Percentiles rank a stretch among this genome's conserved stretches.
Evolutionary conservation across 75 land plant species (phyloP).

Genomic region (Azolla pinnata): DNA sequence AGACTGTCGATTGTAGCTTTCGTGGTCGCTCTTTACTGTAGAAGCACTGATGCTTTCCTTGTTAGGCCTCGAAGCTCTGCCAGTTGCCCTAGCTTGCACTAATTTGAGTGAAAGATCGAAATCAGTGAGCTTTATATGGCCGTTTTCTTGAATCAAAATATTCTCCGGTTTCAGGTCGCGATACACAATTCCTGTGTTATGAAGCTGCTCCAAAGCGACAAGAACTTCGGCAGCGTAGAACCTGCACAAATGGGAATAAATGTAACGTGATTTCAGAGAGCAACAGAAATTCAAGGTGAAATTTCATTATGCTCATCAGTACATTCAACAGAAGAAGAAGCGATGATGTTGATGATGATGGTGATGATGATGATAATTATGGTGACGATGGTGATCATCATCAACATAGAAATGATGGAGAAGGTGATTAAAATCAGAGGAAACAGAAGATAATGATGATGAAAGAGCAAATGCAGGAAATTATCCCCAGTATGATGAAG

Average conservation of each 20-base stretch:
- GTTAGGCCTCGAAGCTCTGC: background rate
- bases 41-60: background rate
- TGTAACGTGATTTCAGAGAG: background rate
- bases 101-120: slow-evolving; percentile 58
- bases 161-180: slow-evolving; percentile 76
- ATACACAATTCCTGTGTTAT: slow-evolving; percentile 60
- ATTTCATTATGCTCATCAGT: too few species aligned
- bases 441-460: too few species aligned
- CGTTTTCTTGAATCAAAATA: slow-evolving; percentile 47
- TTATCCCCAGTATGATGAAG: too few species aligned
- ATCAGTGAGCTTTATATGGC: slow-evolving; percentile 69
- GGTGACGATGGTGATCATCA: too few species aligned
- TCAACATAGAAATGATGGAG: too few species aligned
- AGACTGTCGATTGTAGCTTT: too few species aligned
- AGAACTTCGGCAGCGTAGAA: slow-evolving; percentile 71
- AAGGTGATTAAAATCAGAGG: too few species aligned
- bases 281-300: background rate
- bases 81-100: background rate
- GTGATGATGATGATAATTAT: too few species aligned
- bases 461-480: too few species aligned
- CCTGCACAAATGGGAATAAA: slow-evolving; percentile 16
- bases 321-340: too few species aligned
- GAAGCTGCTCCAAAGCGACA: slow-evolving; percentile 62
- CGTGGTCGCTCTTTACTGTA: background rate
- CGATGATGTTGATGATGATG: too few species aligned